Percentiles rank a stretch among this genome's conserved stretches.
Evolutionary conservation across 169 alveolate species (phyloP).

Genomic region (Perkinsus olseni): DNA sequence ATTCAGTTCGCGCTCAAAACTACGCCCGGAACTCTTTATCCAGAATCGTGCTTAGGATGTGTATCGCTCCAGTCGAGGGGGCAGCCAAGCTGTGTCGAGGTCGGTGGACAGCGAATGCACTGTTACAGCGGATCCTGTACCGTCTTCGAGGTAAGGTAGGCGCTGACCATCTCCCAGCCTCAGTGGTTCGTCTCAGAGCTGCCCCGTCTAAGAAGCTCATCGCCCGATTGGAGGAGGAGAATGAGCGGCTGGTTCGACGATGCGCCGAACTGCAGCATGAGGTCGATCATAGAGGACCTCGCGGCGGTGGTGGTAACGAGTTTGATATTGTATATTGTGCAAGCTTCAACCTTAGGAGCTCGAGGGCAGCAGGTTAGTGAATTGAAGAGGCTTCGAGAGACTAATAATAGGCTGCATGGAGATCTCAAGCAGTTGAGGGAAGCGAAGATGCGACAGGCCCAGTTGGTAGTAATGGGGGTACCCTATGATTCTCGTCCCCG

Average conservation of each 20-base stretch:
- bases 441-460: background rate
- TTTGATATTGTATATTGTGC: background rate
- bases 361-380: background rate
- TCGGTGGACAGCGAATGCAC: background rate
- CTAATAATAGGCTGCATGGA: background rate
- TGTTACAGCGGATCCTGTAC: background rate
- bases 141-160: background rate
- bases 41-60: background rate
- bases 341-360: background rate
- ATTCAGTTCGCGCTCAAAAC: too few relatives aligned
- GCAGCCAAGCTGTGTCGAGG: background rate
- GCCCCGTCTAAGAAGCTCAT: background rate
- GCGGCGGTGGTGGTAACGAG: background rate
- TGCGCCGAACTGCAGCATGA: background rate
- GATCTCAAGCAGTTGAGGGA: background rate
- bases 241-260: background rate
- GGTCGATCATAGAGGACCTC: background rate
- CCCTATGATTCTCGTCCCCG: too few relatives aligned
- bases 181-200: background rate
- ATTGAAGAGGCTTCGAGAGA: background rate
- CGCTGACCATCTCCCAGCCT: background rate
- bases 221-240: background rate
- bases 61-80: background rate
- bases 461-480: background rate
- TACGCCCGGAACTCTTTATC: background rate